Evolutionary conservation across 1,284 basidiomycete species (phyloP), one percentile per base, ranked within the genome.

Genomic region (Caloboletus firmus): DNA sequence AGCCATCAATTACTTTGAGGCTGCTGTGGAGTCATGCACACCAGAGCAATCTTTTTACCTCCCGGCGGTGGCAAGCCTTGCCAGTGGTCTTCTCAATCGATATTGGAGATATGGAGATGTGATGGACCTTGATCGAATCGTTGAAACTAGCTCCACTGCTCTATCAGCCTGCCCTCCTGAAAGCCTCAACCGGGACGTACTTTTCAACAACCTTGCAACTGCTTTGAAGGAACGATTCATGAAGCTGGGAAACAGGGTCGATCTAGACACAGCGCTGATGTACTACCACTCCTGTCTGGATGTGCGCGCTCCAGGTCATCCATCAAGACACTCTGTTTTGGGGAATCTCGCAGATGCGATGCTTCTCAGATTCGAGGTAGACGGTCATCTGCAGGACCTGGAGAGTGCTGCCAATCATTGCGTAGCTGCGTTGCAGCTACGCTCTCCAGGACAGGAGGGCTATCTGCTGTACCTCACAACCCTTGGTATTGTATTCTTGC

Each of bases 221-320:
- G 58, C 67, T 8, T 36, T 67, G 24, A 49, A 32, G 2, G 49
- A 56, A 31, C 63, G 65, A 34, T 67, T 62, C 32, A n/a, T 31
- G 22, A 51, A 50, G 18, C 51, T 22, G 20, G 58, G 65, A 41
- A 43, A 62, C 13, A 58, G 45, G 37, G 17, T 20, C 2, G 67
- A 67, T 49, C 51, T 67, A 20, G 57, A 69, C 9, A 20, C 44
- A 5, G 65, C 65, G 1, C 26, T 67, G 31, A 24, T 6, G 5
- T 42, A 52, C 30, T 62, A 49, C 47, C 59, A 62, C 30, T 53
- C 59, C 24, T 64, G 61, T 35, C 53, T 67, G 31, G 54, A 54
- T 22, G 49, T 67, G 43, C 65, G 63, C 22, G 63, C 63, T 45
- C 59, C 54, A 7, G 63, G 57, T n/a, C 65, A 66, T 34, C 55